A percentile compares a stretch with the other conserved stretches of the same genome.
These are phyloP conservation scores for Lepidium africanum DNA, from an alignment of 345 rosid genomes.

Conservation along the genomic window DNA sequence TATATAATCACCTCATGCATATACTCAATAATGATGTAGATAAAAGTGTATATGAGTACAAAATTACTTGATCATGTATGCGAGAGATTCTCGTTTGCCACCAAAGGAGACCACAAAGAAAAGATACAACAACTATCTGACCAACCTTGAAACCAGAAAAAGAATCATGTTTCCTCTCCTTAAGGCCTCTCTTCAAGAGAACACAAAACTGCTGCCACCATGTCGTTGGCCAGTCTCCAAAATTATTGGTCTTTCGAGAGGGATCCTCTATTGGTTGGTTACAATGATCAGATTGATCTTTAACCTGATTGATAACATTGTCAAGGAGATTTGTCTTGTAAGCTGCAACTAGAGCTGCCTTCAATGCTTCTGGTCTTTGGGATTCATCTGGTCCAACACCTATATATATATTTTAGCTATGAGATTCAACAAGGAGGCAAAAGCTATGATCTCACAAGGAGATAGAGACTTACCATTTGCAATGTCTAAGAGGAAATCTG, in stretches of 20 bases:
- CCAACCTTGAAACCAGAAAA: constrained; percentile 58
- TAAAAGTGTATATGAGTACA: not conserved
- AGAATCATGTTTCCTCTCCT: constrained; percentile 78
- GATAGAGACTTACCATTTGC: constrained; percentile 69
- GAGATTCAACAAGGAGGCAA: not conserved
- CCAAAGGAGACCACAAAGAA: constrained; percentile 81
- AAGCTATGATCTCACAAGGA: not conserved
- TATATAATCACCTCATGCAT: not conserved
- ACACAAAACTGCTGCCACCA: constrained; percentile 88
- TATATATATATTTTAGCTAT: not conserved
- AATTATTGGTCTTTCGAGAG: constrained; percentile 22
- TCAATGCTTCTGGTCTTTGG: constrained; percentile 25
- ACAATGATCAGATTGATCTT: constrained; percentile 1
- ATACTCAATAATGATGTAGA: not conserved
- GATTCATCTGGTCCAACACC: constrained; percentile 36
- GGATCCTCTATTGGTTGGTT: constrained; percentile 8
- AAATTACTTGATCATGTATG: constrained; percentile 62
- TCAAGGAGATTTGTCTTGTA: constrained; percentile 34
- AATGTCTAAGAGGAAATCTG: constrained; percentile 90
- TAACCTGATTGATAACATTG: constrained; percentile 30
- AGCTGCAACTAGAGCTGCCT: constrained; percentile 28
- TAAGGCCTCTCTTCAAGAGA: constrained; percentile 60
- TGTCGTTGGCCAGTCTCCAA: constrained; percentile 58
- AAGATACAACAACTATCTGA: constrained; percentile 65
- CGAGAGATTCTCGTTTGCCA: constrained; percentile 48